A percentile compares a stretch with the other conserved stretches of the same genome.
phyloP scores from a whole-genome alignment of 2,329 filamentous ascomycete genomes.

The Endoconidiophora polonica region DNA sequence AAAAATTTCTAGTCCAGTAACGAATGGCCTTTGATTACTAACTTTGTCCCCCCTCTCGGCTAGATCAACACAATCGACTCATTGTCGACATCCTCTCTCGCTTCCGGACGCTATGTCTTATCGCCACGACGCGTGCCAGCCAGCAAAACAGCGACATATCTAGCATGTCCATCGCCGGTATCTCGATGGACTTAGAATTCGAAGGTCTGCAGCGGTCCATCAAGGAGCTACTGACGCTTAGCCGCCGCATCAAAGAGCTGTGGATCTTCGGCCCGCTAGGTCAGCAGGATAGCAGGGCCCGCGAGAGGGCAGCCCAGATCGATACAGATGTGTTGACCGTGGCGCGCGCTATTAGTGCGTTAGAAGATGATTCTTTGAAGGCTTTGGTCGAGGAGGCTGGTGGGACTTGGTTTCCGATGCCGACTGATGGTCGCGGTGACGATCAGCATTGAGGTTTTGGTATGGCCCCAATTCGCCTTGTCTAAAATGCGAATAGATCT shows the following conservation, averaged over 20 bases:
- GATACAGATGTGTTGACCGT: constrained; percentile 5
- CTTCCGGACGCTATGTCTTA: constrained; percentile 28
- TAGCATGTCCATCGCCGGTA: constrained; percentile 26
- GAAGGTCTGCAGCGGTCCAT: constrained; percentile 27
- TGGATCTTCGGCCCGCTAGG: constrained; percentile 29
- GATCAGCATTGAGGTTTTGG: no score
- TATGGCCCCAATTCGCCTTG: no score
- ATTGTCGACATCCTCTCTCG: constrained; percentile 28
- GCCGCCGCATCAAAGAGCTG: constrained; percentile 29
- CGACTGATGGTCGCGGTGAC: constrained; percentile 10
- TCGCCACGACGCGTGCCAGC: constrained; percentile 23
- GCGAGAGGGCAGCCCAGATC: constrained; percentile 20
- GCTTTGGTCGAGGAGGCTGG: constrained; percentile 22
- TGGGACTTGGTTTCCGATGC: constrained; percentile 22
- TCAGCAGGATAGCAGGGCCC: constrained; percentile 20
- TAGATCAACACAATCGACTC: constrained; percentile 29
- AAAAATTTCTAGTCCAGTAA: background rate
- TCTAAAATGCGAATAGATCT: no score
- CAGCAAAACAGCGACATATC: constrained; percentile 26
- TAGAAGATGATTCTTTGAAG: constrained; percentile 22
- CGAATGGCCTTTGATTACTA: background rate
- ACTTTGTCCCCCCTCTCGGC: constrained; percentile 4
- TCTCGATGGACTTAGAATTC: constrained; percentile 30
- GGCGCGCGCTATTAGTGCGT: constrained; percentile 14
- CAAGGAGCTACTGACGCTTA: constrained; percentile 28